These are phyloP conservation scores for Tetrahymena elliotti DNA, from an alignment of 73 alveolate genomes.

Conservation along the genomic window DNA sequence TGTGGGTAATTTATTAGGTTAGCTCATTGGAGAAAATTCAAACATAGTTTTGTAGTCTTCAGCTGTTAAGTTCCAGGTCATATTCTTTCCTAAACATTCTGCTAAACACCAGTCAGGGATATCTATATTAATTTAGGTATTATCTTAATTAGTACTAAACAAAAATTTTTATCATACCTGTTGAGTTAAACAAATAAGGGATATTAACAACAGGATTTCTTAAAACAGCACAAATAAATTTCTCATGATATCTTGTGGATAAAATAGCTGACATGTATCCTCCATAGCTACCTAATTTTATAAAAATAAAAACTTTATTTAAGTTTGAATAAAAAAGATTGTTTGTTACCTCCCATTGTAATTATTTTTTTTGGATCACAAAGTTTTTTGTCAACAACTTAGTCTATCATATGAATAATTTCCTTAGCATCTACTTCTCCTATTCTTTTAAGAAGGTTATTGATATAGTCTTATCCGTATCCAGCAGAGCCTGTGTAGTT, in stretches of 20 bases:
- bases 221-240: conserved; percentile 21
- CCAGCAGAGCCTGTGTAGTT: conserved; percentile 36
- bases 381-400: neutral
- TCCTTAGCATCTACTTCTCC: conserved; percentile 20
- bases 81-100: neutral
- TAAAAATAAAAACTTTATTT: neutral
- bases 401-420: conserved; percentile 19
- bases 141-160: neutral
- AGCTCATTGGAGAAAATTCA: conserved; percentile 12
- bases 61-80: conserved; percentile 26
- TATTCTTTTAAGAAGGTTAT: conserved; percentile 6
- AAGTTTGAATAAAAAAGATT: neutral
- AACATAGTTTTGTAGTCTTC: conserved; percentile 20
- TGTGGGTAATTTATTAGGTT: conserved; percentile 18
- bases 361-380: neutral
- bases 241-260: conserved; percentile 7
- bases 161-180: neutral
- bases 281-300: conserved; percentile 6
- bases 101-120: conserved; percentile 41
- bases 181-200: conserved; percentile 9
- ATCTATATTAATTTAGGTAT: neutral
- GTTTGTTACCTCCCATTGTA: conserved; percentile 14
- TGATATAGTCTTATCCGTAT: conserved; percentile 24
- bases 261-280: conserved; percentile 29
- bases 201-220: conserved; percentile 28